Evolutionary conservation across 169 alveolate species (phyloP).

Genomic region (Plasmodium gaboni): DNA sequence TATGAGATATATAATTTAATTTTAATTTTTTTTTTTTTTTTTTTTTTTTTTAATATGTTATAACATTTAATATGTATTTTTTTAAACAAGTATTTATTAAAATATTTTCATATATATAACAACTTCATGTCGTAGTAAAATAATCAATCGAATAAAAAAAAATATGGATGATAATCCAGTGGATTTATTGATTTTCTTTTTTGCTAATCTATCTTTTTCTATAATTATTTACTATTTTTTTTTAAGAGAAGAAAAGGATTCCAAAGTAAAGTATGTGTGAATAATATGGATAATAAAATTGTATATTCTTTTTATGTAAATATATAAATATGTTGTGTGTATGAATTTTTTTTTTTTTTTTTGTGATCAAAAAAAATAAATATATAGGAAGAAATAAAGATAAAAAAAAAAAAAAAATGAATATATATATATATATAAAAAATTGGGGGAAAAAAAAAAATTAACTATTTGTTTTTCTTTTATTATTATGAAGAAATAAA

Average conservation of each 20-base stretch:
- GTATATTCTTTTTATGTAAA: conserved; percentile 4
- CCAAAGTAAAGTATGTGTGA: neutral
- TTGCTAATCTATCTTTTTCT: conserved; percentile 10
- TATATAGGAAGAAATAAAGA: too few relatives aligned
- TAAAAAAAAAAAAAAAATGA: neutral
- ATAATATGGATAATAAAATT: neutral
- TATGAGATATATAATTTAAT: too few relatives aligned
- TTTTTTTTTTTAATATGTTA: too few relatives aligned
- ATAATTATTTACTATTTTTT: conserved; percentile 7
- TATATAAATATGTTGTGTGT: neutral
- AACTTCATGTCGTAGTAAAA: too few relatives aligned
- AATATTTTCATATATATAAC: too few relatives aligned
- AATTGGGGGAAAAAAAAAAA: neutral
- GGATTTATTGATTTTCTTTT: conserved; percentile 9
- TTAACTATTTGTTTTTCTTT: neutral
- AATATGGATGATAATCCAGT: conserved; percentile 20
- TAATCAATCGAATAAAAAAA: conserved; percentile 2
- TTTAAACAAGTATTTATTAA: too few relatives aligned
- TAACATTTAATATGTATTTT: too few relatives aligned
- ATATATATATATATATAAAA: neutral
- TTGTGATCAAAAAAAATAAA: neutral
- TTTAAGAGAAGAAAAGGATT: conserved; percentile 10
- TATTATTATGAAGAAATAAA: too few relatives aligned
- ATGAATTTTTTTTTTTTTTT: neutral
- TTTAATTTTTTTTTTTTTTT: too few relatives aligned